Evolutionary conservation across 495 filamentous ascomycete species (phyloP).

Genomic region (Bathelium albidoporum): DNA sequence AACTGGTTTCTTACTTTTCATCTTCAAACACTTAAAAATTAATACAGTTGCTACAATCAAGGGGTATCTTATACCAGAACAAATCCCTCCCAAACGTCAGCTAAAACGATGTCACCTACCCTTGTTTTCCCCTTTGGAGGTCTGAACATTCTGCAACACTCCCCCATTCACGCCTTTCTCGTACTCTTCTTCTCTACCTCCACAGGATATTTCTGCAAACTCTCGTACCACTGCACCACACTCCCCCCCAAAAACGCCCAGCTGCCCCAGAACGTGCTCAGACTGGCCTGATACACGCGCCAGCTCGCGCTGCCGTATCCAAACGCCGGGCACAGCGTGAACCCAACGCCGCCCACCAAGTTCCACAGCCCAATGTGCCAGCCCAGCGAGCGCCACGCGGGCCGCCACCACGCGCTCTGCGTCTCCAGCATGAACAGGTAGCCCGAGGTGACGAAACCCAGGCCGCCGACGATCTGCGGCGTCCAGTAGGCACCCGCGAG

Average conservation of each 20-base stretch:
- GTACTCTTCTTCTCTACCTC: conserved; percentile 25
- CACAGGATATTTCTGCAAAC: conserved; percentile 50
- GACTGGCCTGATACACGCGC: conserved; percentile 44
- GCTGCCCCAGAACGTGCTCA: conserved; percentile 58
- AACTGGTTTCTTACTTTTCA: not conserved
- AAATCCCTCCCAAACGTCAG: not conserved
- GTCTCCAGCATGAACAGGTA: conserved; percentile 61
- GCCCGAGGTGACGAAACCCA: conserved; percentile 50
- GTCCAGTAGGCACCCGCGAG: conserved; percentile 55
- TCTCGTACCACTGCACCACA: conserved; percentile 55
- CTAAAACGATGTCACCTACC: too few species aligned
- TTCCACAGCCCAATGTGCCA: conserved; percentile 54
- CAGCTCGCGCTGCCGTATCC: conserved; percentile 37
- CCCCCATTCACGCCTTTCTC: not conserved
- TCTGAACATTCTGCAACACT: too few species aligned
- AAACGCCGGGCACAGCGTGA: conserved; percentile 56
- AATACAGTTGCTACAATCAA: not conserved
- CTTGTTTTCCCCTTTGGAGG: too few species aligned
- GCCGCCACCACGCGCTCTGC: conserved; percentile 54
- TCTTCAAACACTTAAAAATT: too few species aligned
- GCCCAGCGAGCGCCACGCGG: conserved; percentile 48
- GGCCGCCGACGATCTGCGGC: conserved; percentile 57
- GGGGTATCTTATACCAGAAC: not conserved
- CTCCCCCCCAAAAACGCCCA: conserved; percentile 63
- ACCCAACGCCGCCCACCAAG: conserved; percentile 53